Conservation (phyloP, 2,329 filamentous ascomycete species). For the Fusarium sororula region DNA sequence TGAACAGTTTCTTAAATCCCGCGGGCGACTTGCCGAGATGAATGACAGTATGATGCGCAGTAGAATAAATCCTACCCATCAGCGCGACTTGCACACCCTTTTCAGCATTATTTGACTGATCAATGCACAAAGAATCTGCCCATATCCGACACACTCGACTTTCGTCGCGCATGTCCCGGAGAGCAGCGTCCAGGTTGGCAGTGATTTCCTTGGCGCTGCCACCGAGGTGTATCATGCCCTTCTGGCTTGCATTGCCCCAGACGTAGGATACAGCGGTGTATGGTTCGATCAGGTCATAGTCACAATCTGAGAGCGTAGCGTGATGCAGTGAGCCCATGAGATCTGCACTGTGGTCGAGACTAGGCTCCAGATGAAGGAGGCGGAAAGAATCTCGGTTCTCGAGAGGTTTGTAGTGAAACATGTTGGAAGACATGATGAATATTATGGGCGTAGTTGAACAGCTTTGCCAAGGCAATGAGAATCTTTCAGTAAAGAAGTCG, state of each 20-base stretch:
- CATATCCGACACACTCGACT: background rate
- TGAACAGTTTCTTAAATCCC: background rate
- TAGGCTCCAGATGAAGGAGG: background rate
- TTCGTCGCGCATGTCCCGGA: background rate
- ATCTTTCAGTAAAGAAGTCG: rapidly evolving
- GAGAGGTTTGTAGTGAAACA: background rate
- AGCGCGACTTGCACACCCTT: background rate
- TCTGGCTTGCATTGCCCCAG: background rate
- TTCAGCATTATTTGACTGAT: background rate
- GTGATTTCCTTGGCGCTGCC: background rate
- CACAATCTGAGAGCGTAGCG: background rate
- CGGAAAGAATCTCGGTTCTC: background rate
- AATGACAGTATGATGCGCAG: background rate
- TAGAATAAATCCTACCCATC: background rate
- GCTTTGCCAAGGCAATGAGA: no score
- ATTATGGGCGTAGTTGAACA: no score
- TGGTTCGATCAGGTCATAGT: background rate
- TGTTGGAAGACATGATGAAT: rapidly evolving
- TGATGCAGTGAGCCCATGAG: background rate
- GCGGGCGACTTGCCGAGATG: background rate
- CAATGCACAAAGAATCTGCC: background rate
- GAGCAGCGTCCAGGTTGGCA: background rate
- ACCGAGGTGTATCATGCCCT: background rate
- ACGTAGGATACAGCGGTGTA: background rate
- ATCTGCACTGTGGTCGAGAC: background rate